Evolutionary conservation across 352 stramenopile genomes (phyloP).

Genomic region (Phytophthora lateralis): DNA sequence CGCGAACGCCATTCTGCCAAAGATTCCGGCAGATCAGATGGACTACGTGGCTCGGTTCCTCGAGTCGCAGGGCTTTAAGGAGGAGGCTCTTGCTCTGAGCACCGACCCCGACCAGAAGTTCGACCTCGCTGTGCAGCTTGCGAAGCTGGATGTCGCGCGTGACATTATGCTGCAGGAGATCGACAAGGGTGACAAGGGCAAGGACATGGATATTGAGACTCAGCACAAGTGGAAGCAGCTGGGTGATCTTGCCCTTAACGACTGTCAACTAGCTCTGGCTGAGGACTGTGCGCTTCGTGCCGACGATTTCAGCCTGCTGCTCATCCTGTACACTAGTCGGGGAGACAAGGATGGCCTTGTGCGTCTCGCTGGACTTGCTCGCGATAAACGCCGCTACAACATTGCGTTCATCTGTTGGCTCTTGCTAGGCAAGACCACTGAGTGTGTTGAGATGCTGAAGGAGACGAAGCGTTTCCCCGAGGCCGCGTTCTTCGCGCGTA

Average conservation of each 20-base stretch:
- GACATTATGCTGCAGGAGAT: conserved; percentile 94
- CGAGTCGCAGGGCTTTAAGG: conserved; percentile 99
- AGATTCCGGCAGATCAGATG: conserved; percentile 92
- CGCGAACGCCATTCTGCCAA: conserved; percentile 96
- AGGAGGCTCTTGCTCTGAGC: conserved; percentile 94
- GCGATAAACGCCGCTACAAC: conserved; percentile 92
- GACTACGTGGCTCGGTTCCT: conserved; percentile 94
- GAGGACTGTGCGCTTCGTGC: conserved; percentile 94
- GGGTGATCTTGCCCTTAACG: conserved; percentile 92
- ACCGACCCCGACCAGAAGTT: conserved; percentile 98
- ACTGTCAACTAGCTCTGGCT: conserved; percentile 94
- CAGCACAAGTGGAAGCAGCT: conserved; percentile 98
- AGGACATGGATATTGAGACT: conserved; percentile 94
- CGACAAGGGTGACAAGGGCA: conserved; percentile 50
- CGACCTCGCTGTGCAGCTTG: conserved; percentile 97
- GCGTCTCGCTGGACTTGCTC: conserved; percentile 88
- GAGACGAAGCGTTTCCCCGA: conserved; percentile 96
- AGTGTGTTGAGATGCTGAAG: conserved; percentile 96
- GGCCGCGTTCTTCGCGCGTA: conserved; percentile 98
- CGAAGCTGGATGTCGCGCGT: conserved; percentile 94
- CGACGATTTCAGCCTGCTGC: conserved; percentile 96
- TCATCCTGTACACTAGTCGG: conserved; percentile 97
- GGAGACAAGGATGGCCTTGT: conserved; percentile 94
- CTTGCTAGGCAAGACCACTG: conserved; percentile 94
- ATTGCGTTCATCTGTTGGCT: conserved; percentile 97